Base-by-base conservation (phyloP, 306 rosid species). In the Dalbergia oliveri region DNA sequence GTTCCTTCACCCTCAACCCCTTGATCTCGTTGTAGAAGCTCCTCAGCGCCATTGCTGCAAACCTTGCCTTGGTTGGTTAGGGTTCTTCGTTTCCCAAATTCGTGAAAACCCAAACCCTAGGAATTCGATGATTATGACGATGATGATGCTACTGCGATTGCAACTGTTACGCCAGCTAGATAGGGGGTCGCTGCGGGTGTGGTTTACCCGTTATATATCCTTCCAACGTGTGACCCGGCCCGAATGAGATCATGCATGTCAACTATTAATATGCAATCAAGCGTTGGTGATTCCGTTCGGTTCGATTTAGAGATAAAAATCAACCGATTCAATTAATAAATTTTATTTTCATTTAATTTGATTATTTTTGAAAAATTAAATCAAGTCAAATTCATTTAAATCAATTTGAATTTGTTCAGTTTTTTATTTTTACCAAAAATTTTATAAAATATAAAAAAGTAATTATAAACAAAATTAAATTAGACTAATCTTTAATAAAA, bases 1-100 rank as follows among this genome's bases (percentile, higher is more conserved):
- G 6, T 58, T 92, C 98, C 66, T 81, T 86, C 69, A 92, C 85
- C 78, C 76, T 92, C 90, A 84, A 19, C 9, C 97, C 94, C 82
- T 58, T 92, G 72, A 94, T 86, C 85, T 94, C 90, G 34, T 75
- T 86, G 97, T 75, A 89, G 88, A 92, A 84, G 8, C 78, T 84
- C 81, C 89, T 87, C 90, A 88, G 0, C 49, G 97, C 97, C 97
- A 94, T 92, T 69, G 47, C 9, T 37, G 6, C 41, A 6, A 37
- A 37, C 16, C 11, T 11, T 12, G 62, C 5, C 9, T 11, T 11
- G 14, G 18, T 4, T 37, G 39, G 41, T 4, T 37, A 26, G 41
- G 41, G 7, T 5, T 37, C 41, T 37, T 37, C 41, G 49, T 8
- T 31, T 23, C 45, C 56, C 50, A 5, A 47, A 63, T 8, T 47